Percentiles rank a stretch among this genome's conserved stretches.
phyloP scores from a whole-genome alignment of 768 basidiomycete species.

The Leccinum longicurvipes region DNA sequence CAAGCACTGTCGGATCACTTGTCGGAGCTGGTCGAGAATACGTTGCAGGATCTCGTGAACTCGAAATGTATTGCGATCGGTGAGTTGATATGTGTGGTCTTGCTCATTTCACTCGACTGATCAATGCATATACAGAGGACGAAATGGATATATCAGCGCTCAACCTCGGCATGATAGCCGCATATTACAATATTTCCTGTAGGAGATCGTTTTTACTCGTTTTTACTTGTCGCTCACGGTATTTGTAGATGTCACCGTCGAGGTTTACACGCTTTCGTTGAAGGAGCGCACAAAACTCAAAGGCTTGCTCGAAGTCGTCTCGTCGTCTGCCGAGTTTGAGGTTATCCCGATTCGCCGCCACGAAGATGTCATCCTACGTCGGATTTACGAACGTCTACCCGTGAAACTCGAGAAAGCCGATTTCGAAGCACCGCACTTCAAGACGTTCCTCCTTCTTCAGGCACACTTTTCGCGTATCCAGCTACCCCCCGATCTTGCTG shows the following conservation, averaged over 20 bases:
- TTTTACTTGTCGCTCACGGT: neutral
- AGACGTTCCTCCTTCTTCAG: conserved; percentile 94
- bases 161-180: conserved; percentile 98
- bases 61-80: conserved; percentile 95
- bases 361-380: conserved; percentile 78
- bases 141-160: conserved; percentile 91
- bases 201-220: conserved; percentile 26
- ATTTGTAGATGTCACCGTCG: conserved; percentile 82
- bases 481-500: conserved; percentile 88
- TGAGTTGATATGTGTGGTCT: conserved; percentile 28
- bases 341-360: conserved; percentile 91
- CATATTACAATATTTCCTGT: conserved; percentile 94
- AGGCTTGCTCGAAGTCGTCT: conserved; percentile 93
- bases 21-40: conserved; percentile 93
- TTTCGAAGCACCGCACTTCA: conserved; percentile 96
- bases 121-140: conserved; percentile 49
- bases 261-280: conserved; percentile 92
- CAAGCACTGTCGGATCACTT: conserved; percentile 94
- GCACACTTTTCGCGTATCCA: conserved; percentile 94
- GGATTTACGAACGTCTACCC: conserved; percentile 94
- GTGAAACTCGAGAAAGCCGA: conserved; percentile 85
- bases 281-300: conserved; percentile 97
- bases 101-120: neutral
- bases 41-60: conserved; percentile 84
- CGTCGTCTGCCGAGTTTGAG: conserved; percentile 97